These are phyloP conservation scores for Eucalyptus regnans DNA, from an alignment of 345 rosid genomes.

Conservation along the genomic window DNA sequence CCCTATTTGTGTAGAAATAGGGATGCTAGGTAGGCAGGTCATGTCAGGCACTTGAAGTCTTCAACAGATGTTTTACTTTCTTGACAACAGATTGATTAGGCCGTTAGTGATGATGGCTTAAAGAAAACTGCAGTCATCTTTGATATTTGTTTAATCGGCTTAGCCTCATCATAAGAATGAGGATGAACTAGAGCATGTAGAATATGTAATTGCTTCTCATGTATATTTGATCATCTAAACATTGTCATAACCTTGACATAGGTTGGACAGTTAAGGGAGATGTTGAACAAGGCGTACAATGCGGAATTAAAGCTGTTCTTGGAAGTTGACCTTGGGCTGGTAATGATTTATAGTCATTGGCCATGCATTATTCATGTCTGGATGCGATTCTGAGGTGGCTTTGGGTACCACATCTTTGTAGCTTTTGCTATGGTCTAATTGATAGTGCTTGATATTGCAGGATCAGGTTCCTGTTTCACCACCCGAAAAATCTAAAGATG, in stretches of 20 bases:
- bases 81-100: neutral
- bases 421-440: neutral
- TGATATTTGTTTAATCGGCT: neutral
- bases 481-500: slow-evolving; percentile 62
- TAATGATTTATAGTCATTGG: neutral
- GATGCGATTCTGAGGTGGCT: neutral
- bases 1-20: neutral
- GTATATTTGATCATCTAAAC: neutral
- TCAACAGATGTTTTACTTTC: neutral
- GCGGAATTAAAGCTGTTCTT: slow-evolving; percentile 82
- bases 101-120: neutral
- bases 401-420: neutral
- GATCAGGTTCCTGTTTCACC: slow-evolving; percentile 58
- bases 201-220: neutral
- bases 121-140: neutral
- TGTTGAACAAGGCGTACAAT: slow-evolving; percentile 58
- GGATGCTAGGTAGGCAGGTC: neutral
- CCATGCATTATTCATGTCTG: neutral
- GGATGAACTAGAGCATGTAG: neutral
- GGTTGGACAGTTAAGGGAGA: slow-evolving; percentile 94
- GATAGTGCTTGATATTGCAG: slow-evolving; percentile 14
- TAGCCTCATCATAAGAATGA: neutral
- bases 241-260: neutral
- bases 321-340: slow-evolving; percentile 83
- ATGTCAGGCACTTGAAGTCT: neutral